Base-by-base conservation (phyloP, 805 yeast genomes). In the Pichia rugopelliculosa region DNA sequence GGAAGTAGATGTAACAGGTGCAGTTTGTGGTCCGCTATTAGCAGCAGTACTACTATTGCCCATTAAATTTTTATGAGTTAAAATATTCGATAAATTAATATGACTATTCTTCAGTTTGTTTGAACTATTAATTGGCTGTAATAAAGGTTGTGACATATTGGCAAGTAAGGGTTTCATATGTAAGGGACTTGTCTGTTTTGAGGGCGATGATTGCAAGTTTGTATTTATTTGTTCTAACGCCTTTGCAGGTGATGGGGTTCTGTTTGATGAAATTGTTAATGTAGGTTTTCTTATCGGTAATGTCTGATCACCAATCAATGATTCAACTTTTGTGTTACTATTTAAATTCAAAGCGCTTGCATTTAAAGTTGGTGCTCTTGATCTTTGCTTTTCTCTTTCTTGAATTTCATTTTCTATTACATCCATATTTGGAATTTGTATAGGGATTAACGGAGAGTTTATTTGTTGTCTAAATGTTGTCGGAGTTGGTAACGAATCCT, bases 401-500 rank as follows among this genome's bases (percentile, higher is more conserved):
- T 43, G 50, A 49, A 33, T 48, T 37, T 43, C 21, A 30, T 23
- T 27, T 39, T 50, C 45, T 36, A 48, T 48, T 8, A 39, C 23
- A 37, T 77, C 82, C 75, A 82, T 78, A 52, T 74, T 79, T 5
- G 91, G 91, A 38, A 84, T 85, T 59, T 84, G 90, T 50, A 76
- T 76, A 50, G 76, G 76, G 25, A 75, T 76, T 3, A 83, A 71
- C 2, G 87, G 84, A 0, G 84, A 76, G 10, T 27, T 24, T 5
- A 42, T 20, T 12, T 39, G 44, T 36, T 41, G 50, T 33, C 48
- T 39, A 1, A 39, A n/a, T 41, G 38, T 39, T 40, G 21, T 34
- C 6, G 42, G 27, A 11, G 41, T 33, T 18, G 45, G 41, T 17
- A 39, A 20, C 27, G 7, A 21, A 7, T 42, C 43, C 12, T 33